Evolutionary conservation across 768 basidiomycete genomes (phyloP).

Genomic region (Hygrophorus russula): DNA sequence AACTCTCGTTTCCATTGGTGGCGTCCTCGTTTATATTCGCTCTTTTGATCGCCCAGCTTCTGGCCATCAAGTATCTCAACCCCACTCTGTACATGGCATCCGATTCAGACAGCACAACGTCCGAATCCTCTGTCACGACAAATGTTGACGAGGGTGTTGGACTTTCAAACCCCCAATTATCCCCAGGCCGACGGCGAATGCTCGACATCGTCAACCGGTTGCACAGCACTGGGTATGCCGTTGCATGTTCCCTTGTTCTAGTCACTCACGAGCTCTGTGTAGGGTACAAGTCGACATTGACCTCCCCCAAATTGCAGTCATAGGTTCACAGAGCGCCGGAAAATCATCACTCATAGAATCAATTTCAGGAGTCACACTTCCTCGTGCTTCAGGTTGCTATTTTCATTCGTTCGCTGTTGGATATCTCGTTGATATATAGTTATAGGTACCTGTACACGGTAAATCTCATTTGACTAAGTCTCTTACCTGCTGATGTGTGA

Average conservation of each 20-base stretch:
- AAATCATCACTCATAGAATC: slow-evolving; percentile 73
- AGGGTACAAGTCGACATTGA: slow-evolving; percentile 65
- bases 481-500: neutral
- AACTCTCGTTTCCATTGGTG: too few relatives aligned
- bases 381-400: slow-evolving; percentile 34
- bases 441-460: slow-evolving; percentile 65
- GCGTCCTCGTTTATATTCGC: too few relatives aligned
- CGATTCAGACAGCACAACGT: neutral
- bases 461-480: neutral
- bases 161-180: slow-evolving; percentile 35
- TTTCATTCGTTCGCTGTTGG: too few relatives aligned
- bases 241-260: slow-evolving; percentile 1
- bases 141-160: slow-evolving; percentile 28
- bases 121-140: neutral
- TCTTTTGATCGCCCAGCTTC: too few relatives aligned
- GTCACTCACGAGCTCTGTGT: neutral
- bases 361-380: slow-evolving; percentile 62
- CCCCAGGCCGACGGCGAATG: slow-evolving; percentile 33
- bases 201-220: slow-evolving; percentile 51
- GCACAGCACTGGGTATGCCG: slow-evolving; percentile 46
- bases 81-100: too few relatives aligned
- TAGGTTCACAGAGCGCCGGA: slow-evolving; percentile 64
- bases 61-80: too few relatives aligned
- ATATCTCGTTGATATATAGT: too few relatives aligned
- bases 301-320: slow-evolving; percentile 62